Percentiles rank a stretch among this genome's conserved stretches.
phyloP scores from a whole-genome alignment of 2,329 filamentous ascomycete genomes.

The Fusarium cyanostomum region DNA sequence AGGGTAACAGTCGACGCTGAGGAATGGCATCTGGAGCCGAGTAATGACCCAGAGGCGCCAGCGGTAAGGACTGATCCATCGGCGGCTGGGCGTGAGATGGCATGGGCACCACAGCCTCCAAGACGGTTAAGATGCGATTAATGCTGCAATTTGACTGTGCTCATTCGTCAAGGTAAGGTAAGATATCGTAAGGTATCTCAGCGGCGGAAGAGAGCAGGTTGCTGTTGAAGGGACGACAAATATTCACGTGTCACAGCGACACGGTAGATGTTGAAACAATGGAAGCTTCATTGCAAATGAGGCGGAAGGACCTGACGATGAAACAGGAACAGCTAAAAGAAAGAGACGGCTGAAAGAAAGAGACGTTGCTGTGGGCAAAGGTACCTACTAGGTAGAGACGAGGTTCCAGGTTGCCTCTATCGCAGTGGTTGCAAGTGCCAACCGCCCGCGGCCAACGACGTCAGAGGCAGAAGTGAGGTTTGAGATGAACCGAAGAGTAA shows the following conservation, averaged over 20 bases:
- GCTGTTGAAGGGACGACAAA: slow-evolving; percentile 7
- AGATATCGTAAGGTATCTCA: slow-evolving; percentile 29
- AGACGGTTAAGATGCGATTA: slow-evolving; percentile 12
- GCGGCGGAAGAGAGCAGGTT: slow-evolving; percentile 9
- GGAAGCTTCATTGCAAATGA: slow-evolving; percentile 36
- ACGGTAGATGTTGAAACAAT: slow-evolving; percentile 19
- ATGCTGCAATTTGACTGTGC: slow-evolving; percentile 14
- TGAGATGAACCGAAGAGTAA: background rate
- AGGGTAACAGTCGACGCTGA: slow-evolving; percentile 30
- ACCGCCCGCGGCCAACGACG: background rate
- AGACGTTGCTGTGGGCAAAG: background rate
- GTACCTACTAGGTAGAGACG: background rate
- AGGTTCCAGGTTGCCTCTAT: slow-evolving; percentile 2
- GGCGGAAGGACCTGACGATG: slow-evolving; percentile 4
- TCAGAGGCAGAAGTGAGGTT: slow-evolving; percentile 2
- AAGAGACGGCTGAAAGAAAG: slow-evolving; percentile 10
- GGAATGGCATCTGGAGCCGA: slow-evolving; percentile 20
- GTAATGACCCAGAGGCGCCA: slow-evolving; percentile 23
- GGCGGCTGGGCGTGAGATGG: background rate
- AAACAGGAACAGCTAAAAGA: background rate
- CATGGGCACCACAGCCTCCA: background rate
- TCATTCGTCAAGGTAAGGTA: slow-evolving; percentile 5
- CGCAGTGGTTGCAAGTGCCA: slow-evolving; percentile 27
- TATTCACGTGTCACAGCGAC: slow-evolving; percentile 36
- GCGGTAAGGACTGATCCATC: slow-evolving; percentile 32